phyloP scores from a whole-genome alignment of 1,284 basidiomycete species.

The Phellopilus nigrolimitatus region DNA sequence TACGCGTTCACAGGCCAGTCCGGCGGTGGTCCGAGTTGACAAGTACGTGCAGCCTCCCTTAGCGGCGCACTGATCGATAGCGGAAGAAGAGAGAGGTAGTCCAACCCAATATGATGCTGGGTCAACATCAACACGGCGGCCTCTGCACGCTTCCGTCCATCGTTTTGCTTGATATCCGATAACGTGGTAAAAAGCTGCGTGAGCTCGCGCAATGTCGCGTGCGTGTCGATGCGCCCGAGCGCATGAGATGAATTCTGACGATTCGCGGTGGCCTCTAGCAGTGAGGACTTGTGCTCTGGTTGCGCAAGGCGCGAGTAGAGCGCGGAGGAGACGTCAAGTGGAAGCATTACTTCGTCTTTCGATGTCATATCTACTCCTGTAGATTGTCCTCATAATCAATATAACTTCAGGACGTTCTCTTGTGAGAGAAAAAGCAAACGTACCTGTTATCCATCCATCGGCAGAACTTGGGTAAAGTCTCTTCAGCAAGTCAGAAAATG shows the following conservation, averaged over 20 bases:
- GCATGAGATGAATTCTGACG: constrained; percentile 39
- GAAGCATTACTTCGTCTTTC: constrained; percentile 21
- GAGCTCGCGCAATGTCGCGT: constrained; percentile 45
- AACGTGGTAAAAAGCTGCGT: constrained; percentile 47
- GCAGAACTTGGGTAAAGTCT: constrained; percentile 61
- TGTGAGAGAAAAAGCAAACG: constrained; percentile 35
- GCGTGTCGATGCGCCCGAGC: constrained; percentile 54
- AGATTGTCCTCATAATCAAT: neutral
- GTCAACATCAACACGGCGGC: constrained; percentile 62
- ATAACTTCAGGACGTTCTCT: neutral
- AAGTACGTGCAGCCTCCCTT: constrained; percentile 76
- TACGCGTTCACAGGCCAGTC: constrained; percentile 74
- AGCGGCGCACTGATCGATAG: constrained; percentile 77
- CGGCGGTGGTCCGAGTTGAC: constrained; percentile 71
- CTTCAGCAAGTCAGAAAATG: constrained; percentile 89
- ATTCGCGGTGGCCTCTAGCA: constrained; percentile 5
- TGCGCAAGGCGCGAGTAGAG: constrained; percentile 26
- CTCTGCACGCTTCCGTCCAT: constrained; percentile 58
- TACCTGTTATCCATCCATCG: constrained; percentile 50
- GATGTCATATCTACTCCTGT: constrained; percentile 10
- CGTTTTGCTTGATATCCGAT: constrained; percentile 44
- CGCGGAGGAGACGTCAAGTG: constrained; percentile 35
- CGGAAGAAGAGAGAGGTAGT: constrained; percentile 53
- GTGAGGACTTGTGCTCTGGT: constrained; percentile 5
- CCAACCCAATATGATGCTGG: constrained; percentile 40